phyloP scores from a whole-genome alignment of 2,329 filamentous ascomycete species.

The Phyllachora maydis region DNA sequence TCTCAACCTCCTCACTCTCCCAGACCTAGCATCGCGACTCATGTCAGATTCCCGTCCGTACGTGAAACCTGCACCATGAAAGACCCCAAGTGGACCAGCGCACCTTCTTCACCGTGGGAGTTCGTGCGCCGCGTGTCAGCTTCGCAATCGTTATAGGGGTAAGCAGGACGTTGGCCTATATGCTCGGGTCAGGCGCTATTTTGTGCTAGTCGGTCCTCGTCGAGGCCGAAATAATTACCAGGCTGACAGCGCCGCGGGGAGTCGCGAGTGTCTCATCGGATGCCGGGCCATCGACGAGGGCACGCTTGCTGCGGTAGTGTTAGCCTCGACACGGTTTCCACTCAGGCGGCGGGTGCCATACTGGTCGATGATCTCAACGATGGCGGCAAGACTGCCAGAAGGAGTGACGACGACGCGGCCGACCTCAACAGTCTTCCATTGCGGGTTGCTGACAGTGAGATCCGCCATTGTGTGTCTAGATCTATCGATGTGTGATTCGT shows the following conservation, averaged over 20 bases:
- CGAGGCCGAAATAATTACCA: too few relatives aligned
- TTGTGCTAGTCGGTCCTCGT: too few relatives aligned
- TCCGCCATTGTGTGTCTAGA: slow-evolving; percentile 59
- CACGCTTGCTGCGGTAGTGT: slow-evolving; percentile 36
- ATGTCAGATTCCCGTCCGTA: too few relatives aligned
- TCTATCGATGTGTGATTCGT: slow-evolving; percentile 15
- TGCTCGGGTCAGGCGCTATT: too few relatives aligned
- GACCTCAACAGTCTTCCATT: slow-evolving; percentile 95
- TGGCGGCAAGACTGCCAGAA: slow-evolving; percentile 70
- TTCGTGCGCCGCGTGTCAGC: slow-evolving; percentile 69
- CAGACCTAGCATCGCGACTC: too few relatives aligned
- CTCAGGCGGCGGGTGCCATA: too few relatives aligned
- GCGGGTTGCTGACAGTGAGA: slow-evolving; percentile 61
- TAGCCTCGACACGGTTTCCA: too few relatives aligned
- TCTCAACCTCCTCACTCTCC: slow-evolving; percentile 80
- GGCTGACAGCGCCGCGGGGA: slow-evolving; percentile 68
- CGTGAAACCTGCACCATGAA: too few relatives aligned
- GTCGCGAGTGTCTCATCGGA: slow-evolving; percentile 60
- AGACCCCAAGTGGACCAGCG: too few relatives aligned
- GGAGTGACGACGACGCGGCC: slow-evolving; percentile 92
- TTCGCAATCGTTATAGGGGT: slow-evolving; percentile 75
- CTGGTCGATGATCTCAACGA: slow-evolving; percentile 99
- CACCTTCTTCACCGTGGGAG: slow-evolving; percentile 61
- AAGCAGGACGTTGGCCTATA: slow-evolving; percentile 67
- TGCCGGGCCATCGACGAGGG: slow-evolving; percentile 88